Conservation (phyloP, 257 asterid genomes). For the Oldenlandia corymbosa region DNA sequence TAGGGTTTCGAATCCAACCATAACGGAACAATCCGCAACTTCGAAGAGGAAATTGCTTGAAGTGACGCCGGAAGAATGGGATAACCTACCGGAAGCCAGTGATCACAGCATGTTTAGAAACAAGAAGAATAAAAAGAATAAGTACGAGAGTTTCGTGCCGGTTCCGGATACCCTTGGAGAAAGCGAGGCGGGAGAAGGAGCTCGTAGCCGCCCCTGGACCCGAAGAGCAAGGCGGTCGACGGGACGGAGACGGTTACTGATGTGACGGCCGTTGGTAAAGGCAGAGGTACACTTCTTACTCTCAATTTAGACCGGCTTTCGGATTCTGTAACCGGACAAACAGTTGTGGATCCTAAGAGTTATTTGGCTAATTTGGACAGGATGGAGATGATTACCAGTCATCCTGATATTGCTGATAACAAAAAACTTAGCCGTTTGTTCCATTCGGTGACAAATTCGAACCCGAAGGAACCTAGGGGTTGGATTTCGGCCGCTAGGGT, state of each 20-base stretch:
- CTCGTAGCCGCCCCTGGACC: constrained; percentile 74
- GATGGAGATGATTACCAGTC: constrained; percentile 84
- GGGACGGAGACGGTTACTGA: background rate
- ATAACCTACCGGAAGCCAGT: constrained; percentile 77
- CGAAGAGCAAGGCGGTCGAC: background rate
- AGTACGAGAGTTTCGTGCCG: constrained; percentile 86
- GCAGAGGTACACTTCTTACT: background rate
- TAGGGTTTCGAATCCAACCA: constrained; percentile 79
- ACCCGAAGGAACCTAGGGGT: background rate
- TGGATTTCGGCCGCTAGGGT: background rate
- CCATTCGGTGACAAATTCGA: background rate
- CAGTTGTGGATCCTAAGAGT: background rate
- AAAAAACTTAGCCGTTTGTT: constrained; percentile 31
- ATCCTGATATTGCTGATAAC: constrained; percentile 88
- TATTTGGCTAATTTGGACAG: constrained; percentile 91
- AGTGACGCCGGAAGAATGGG: constrained; percentile 71
- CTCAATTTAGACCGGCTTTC: background rate
- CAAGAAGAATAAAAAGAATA: constrained; percentile 81
- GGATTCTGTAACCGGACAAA: background rate
- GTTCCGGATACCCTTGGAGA: constrained; percentile 60
- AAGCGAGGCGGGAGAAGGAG: background rate
- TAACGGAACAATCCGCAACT: constrained; percentile 86
- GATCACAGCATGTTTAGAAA: constrained; percentile 74
- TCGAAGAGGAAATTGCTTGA: constrained; percentile 72
- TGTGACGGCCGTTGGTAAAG: background rate